Evolutionary conservation across 495 filamentous ascomycete genomes (phyloP), one percentile per base, ranked within the genome.

Genomic region (Neurospora africana): DNA sequence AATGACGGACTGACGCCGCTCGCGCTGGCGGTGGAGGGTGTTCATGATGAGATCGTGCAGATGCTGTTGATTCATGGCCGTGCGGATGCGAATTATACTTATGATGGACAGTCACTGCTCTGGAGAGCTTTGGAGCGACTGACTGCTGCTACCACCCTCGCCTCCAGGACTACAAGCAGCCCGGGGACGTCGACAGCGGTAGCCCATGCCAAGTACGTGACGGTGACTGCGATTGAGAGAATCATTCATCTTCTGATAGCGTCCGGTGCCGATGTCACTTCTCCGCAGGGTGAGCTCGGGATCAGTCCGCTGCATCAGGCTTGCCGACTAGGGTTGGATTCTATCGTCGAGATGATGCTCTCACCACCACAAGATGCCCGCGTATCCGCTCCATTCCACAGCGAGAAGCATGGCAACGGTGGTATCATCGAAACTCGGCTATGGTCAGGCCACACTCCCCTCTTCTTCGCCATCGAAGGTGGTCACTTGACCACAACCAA

Each of bases 1-100:
- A 69, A 44, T 6, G 69, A 72, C 39, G 79, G 79, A 5, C 47
- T 70, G 15, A 82, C 81, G 17, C 78, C 81, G 11, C 76, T 84
- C 13, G 75, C 73, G 5, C 33, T 79, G 61, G 83, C 83, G 53
- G 78, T 77, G 35, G 68, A 76, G n/a, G 75, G 71, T 40, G 78
- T 81, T 11, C 81, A 81, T 27, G 70, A 61, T 7, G 77, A 79
- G 27, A 58, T 78, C 5, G 81, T 79, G 43, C 70, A 58, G 23
- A 35, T 76, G 19, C 70, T 83, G n/a, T 72, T 81, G 47, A 68
- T 74, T 17, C 17, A 72, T 35, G 77, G 77, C 13, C 53, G 53
- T 65, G 81, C 81, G 37, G 75, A 81, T 44, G 68, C 79, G n/a
- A 76, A 79, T 40, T 35, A 70, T 21, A 30, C 68, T 36, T 61